Percentiles rank a stretch among this genome's conserved stretches.
Evolutionary conservation across 2,329 filamentous ascomycete genomes (phyloP).

Genomic region (Cadophora sp.): DNA sequence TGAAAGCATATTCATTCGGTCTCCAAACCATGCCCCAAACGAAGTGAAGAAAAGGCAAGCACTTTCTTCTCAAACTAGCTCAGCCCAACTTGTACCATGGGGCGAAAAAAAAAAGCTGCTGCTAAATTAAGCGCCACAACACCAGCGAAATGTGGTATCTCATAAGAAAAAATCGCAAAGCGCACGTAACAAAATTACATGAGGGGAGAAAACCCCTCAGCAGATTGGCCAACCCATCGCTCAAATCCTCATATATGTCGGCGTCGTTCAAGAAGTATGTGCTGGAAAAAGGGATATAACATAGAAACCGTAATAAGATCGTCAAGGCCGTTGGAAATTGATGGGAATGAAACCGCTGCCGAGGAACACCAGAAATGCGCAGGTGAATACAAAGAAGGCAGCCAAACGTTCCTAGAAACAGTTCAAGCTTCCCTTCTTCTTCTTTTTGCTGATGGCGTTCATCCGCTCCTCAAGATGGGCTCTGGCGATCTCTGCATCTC

Average conservation of each 20-base stretch:
- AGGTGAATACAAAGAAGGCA: constrained; percentile 15
- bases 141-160: constrained; percentile 37
- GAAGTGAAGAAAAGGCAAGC: background rate
- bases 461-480: constrained; percentile 94
- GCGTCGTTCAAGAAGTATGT: constrained; percentile 23
- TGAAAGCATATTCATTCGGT: constrained; percentile 3
- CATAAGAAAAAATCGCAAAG: constrained; percentile 26
- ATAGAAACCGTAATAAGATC: constrained; percentile 28
- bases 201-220: constrained; percentile 20
- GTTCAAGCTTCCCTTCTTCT: constrained; percentile 88
- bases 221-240: constrained; percentile 20
- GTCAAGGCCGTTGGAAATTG: constrained; percentile 26
- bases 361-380: constrained; percentile 21
- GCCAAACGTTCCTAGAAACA: constrained; percentile 67
- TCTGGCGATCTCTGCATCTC: constrained; percentile 87
- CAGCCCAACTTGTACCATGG: constrained; percentile 21
- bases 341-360: constrained; percentile 4
- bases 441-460: constrained; percentile 85
- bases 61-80: constrained; percentile 15
- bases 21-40: constrained; percentile 8
- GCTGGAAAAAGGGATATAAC: constrained; percentile 20
- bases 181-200: constrained; percentile 31
- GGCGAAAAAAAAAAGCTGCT: constrained; percentile 18
- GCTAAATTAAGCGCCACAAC: constrained; percentile 25
- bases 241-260: constrained; percentile 22